phyloP scores from a whole-genome alignment of 202 grass and related monocot species.

The Dendrocalamus latiflorus region DNA sequence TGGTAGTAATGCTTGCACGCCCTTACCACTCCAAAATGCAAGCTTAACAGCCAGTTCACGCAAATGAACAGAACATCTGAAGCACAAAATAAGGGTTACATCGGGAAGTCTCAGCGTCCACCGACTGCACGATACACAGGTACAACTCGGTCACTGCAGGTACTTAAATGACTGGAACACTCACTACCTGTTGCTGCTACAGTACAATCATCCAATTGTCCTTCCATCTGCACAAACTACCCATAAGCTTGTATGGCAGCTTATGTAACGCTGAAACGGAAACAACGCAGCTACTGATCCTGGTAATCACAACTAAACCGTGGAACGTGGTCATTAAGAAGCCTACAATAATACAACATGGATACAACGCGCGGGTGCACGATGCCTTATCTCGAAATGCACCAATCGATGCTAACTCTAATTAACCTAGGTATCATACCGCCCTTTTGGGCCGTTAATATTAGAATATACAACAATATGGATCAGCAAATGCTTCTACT shows the following conservation, averaged over 20 bases:
- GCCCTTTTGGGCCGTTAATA: constrained; percentile 37
- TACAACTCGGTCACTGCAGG: not conserved
- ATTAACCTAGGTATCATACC: constrained; percentile 35
- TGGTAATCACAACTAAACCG: constrained; percentile 26
- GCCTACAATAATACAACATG: constrained; percentile 40
- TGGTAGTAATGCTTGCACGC: too few species aligned
- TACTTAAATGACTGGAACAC: not conserved
- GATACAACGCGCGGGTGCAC: constrained; percentile 9
- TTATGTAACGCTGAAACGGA: not conserved
- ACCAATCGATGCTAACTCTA: constrained; percentile 29
- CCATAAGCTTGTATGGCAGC: not conserved
- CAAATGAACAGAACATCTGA: not conserved
- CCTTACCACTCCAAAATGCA: not conserved
- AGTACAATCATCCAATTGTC: constrained; percentile 10
- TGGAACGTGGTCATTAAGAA: not conserved
- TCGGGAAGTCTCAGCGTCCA: not conserved
- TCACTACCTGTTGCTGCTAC: not conserved
- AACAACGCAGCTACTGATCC: not conserved
- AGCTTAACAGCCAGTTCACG: not conserved
- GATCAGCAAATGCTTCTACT: not conserved
- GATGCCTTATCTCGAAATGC: constrained; percentile 3
- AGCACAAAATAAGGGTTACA: constrained; percentile 18
- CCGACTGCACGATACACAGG: not conserved
- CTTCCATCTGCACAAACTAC: constrained; percentile 22
- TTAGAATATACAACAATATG: constrained; percentile 35